A percentile compares a stretch with the other conserved stretches of the same genome.
phyloP scores from a whole-genome alignment of 768 basidiomycete genomes.

The Brasilioporus rufonigricans region DNA sequence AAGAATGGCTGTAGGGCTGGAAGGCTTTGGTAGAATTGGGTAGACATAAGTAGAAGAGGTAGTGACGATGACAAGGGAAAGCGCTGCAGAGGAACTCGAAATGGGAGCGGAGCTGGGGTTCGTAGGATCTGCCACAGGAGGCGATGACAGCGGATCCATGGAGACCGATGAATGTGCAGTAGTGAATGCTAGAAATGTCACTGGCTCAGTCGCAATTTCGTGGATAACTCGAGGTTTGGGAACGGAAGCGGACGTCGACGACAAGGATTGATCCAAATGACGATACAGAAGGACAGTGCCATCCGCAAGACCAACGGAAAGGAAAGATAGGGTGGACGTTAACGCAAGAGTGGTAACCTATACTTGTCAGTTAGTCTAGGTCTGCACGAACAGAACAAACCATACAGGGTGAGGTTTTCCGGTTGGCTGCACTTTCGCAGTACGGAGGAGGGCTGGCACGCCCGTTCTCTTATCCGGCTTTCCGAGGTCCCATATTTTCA shows the following conservation, averaged over 20 bases:
- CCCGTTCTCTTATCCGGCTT: slow-evolving; percentile 64
- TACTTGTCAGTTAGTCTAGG: neutral
- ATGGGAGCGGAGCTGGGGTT: neutral
- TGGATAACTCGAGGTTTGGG: slow-evolving; percentile 85
- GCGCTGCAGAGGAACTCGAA: slow-evolving; percentile 33
- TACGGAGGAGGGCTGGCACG: slow-evolving; percentile 65
- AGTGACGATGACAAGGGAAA: slow-evolving; percentile 84
- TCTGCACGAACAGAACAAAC: neutral
- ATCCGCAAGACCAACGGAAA: slow-evolving; percentile 92
- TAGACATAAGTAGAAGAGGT: slow-evolving; percentile 78
- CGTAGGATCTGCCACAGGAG: slow-evolving; percentile 14
- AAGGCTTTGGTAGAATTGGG: slow-evolving; percentile 68
- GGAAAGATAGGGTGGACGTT: slow-evolving; percentile 72
- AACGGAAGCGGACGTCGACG: slow-evolving; percentile 67
- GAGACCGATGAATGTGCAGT: slow-evolving; percentile 30
- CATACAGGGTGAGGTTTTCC: slow-evolving; percentile 78
- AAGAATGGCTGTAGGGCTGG: slow-evolving; percentile 59
- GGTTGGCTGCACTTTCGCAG: slow-evolving; percentile 70
- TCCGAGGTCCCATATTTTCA: slow-evolving; percentile 89
- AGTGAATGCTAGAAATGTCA: slow-evolving; percentile 89
- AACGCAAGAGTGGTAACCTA: slow-evolving; percentile 80
- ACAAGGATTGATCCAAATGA: slow-evolving; percentile 87
- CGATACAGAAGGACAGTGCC: slow-evolving; percentile 91
- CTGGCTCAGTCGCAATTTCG: slow-evolving; percentile 82
- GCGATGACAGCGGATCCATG: slow-evolving; percentile 20